These are phyloP conservation scores for Detonula confervacea DNA, from an alignment of 352 stramenopile species.

Conservation along the genomic window DNA sequence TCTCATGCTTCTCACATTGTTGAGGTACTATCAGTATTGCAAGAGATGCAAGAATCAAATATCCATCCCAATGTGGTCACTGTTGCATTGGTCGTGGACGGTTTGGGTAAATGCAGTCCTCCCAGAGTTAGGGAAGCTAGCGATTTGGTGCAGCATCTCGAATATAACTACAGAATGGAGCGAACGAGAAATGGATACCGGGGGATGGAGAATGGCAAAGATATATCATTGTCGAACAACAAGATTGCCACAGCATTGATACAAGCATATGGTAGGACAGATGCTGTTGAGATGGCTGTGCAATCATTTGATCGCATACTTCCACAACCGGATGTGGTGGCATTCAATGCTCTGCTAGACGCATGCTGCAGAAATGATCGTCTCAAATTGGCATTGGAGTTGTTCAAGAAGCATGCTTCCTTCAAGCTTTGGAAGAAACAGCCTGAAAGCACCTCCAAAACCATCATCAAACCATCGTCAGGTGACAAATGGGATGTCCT, in stretches of 20 bases:
- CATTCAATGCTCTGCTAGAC: constrained; percentile 78
- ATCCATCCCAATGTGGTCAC: constrained; percentile 69
- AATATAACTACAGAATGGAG: constrained; percentile 5
- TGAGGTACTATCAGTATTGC: constrained; percentile 57
- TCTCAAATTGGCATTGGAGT: constrained; percentile 62
- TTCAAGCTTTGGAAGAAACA: constrained; percentile 53
- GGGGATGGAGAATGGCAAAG: constrained; percentile 18
- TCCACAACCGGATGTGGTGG: constrained; percentile 60
- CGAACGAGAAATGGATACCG: constrained; percentile 6
- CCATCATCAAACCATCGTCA: background rate
- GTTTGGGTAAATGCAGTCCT: constrained; percentile 61
- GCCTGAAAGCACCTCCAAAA: too few species aligned
- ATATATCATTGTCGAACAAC: constrained; percentile 54
- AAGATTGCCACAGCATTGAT: constrained; percentile 74
- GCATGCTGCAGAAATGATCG: constrained; percentile 55
- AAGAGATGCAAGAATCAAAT: constrained; percentile 65
- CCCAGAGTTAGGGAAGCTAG: constrained; percentile 64
- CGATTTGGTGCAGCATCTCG: constrained; percentile 58
- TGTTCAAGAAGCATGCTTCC: constrained; percentile 59
- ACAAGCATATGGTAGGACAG: constrained; percentile 53
- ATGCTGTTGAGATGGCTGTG: constrained; percentile 60
- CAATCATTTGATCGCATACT: constrained; percentile 56
- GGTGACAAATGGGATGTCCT: background rate
- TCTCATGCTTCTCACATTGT: constrained; percentile 50
- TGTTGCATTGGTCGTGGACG: constrained; percentile 66